Base-by-base conservation (phyloP, 2,329 filamentous ascomycete species). In the Acrodontium crateriforme region DNA sequence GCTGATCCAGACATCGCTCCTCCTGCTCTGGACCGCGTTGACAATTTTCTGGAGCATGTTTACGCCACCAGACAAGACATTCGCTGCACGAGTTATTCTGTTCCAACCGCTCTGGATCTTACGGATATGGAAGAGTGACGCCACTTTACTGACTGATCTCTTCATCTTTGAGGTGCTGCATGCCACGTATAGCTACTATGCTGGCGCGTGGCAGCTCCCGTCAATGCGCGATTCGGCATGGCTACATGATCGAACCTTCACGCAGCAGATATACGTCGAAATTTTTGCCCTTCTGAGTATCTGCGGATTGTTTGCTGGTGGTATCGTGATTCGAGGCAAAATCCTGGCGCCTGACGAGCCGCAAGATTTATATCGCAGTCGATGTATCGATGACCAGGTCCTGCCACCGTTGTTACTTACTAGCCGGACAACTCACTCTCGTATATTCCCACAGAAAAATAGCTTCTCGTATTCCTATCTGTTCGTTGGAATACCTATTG, bases 391-490 rank as follows among this genome's bases (percentile, higher is more conserved):
- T 9, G 47, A 52, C 28, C 41, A 47, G 16, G 35, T 50, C 6
- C 34, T 54, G 8, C 51, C 53, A 28, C 64, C 69, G 3, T 53
- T 71, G 31, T 53, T 84, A 9, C 69, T 83, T 22, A 74, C 76
- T 6, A 72, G 71, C 41, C 60, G 57, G 24, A 80, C 73, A 9
- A 72, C 65, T 2, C 78, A 84, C 47, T 58, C 66, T 3, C 63
- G 78, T 11, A 47, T 77, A n/a, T 73, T 76, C 32, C 78, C 78
- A 0, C 63, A 71, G 44, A 69, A 65, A 33, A 74, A 83, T 46
- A 64, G 64, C 0, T 84, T 85, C 44, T 59, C 59, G 1, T 81
- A 82, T 46, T 73, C 74, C 0, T 82, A 83, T 47, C 63, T 84
- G 2, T 60, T 74, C 24, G 70, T 74, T 15, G 77, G 78, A 1